Conservation (phyloP, 306 rosid species). For the Vigna angularis region DNA sequence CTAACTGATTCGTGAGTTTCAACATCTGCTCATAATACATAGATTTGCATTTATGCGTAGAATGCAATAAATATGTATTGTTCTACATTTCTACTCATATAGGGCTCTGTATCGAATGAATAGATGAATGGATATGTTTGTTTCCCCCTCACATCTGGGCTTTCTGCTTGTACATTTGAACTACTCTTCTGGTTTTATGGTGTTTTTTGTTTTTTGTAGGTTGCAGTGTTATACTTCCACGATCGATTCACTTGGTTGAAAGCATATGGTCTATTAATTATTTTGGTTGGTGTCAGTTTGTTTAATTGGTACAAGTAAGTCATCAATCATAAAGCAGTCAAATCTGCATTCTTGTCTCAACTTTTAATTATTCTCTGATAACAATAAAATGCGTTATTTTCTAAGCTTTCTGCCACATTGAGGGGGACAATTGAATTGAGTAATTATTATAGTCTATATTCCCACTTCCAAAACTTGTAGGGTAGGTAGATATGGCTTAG, state of each 20-base stretch:
- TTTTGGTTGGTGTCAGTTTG: slow-evolving; percentile 90
- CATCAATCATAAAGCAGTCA: neutral
- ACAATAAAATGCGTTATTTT: neutral
- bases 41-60: neutral
- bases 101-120: slow-evolving; percentile 15
- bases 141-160: neutral
- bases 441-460: neutral
- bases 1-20: neutral
- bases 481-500: neutral
- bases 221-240: slow-evolving; percentile 92
- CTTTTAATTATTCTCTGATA: slow-evolving; percentile 29
- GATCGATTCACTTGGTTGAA: slow-evolving; percentile 89
- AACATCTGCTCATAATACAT: neutral
- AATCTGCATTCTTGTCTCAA: neutral
- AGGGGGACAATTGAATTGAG: slow-evolving; percentile 10
- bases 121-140: neutral
- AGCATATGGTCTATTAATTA: slow-evolving; percentile 81
- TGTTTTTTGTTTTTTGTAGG: slow-evolving; percentile 51
- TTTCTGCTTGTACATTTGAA: slow-evolving; percentile 29
- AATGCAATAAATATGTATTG: neutral
- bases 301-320: slow-evolving; percentile 99
- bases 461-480: neutral
- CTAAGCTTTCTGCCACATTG: neutral
- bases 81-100: neutral
- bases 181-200: slow-evolving; percentile 37